Base-by-base conservation (phyloP, 2,329 filamentous ascomycete species). In the Aspergillus ustus region DNA sequence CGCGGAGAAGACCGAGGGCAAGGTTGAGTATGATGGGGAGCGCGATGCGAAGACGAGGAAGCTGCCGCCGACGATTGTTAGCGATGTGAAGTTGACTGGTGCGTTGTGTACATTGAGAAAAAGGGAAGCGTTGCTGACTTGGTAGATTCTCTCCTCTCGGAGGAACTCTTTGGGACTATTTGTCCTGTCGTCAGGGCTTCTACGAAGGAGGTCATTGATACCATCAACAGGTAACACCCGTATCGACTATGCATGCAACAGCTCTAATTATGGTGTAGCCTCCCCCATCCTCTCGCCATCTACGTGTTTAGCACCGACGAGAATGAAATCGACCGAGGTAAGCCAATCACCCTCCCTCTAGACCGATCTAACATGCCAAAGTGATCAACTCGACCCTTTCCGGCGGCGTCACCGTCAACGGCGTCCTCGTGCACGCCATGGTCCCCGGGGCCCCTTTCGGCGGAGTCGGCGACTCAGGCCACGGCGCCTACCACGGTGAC, bases 131-230 rank as follows among this genome's bases (percentile, higher is more conserved):
- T 37, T 37, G 34, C 34, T 37, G 34, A 37, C 9, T 15, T 11
- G 15, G 1, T 40, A 50, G 80, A 83, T 62, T 62, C 75, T 0
- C 72, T 83, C 1, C 66, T 83, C 4, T 73, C 73, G 19, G 78
- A 82, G 63, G 81, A 83, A 67, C 66, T 83, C 62, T 83, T 83
- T 61, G 80, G 76, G 0, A 78, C 80, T 2, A 77, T 83, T 28
- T 72, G 77, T 8, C 80, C 81, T 20, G 69, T 82, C 7, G 55
- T 82, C 2, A 72, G 75, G 15, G 74, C 67, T 15, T 44, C 45
- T 8, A 60, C 58, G 2, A 29, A 60, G 5, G 58, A 54, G 20
- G 58, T 52, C 4, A 60, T 60, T 20, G 34, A 55, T 22, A 50
- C 58, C 3, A 60, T 60, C 22, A 60, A 55, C 28, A 45, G 34